Conservation (phyloP, 1,139 yeast species). For the Yamadazyma taylorii region DNA sequence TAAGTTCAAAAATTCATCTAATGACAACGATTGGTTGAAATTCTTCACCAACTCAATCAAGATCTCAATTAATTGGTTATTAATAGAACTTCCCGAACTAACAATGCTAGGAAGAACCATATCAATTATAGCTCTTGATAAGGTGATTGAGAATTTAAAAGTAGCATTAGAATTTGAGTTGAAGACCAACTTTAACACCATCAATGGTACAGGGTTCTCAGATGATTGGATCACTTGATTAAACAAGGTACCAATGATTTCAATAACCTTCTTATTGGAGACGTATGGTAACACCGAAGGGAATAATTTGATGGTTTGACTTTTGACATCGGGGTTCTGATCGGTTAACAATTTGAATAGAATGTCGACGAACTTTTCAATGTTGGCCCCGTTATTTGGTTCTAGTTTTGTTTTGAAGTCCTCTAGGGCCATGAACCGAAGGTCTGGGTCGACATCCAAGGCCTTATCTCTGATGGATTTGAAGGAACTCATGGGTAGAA, state of each 20-base stretch:
- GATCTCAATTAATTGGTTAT: slow-evolving; percentile 65
- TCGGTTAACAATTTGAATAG: slow-evolving; percentile 60
- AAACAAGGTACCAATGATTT: slow-evolving; percentile 28
- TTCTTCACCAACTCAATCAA: slow-evolving; percentile 57
- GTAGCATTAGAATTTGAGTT: slow-evolving; percentile 42
- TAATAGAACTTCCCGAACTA: slow-evolving; percentile 20
- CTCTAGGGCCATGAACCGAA: slow-evolving; percentile 83
- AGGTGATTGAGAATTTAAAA: slow-evolving; percentile 18
- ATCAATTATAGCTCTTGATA: slow-evolving; percentile 25
- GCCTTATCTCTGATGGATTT: slow-evolving; percentile 46
- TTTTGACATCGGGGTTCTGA: slow-evolving; percentile 73
- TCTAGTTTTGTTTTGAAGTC: slow-evolving; percentile 58
- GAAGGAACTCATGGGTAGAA: slow-evolving; percentile 23
- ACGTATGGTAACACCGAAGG: slow-evolving; percentile 37
- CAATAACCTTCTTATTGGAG: slow-evolving; percentile 23
- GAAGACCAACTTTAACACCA: slow-evolving; percentile 68
- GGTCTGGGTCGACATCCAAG: slow-evolving; percentile 74
- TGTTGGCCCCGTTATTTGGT: slow-evolving; percentile 23
- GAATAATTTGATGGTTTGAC: slow-evolving; percentile 68
- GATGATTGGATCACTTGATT: slow-evolving; percentile 17
- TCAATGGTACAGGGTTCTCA: slow-evolving; percentile 26
- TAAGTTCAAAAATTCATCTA: slow-evolving; percentile 38
- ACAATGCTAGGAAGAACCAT: slow-evolving; percentile 21
- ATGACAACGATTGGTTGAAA: slow-evolving; percentile 50
- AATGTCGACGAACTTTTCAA: slow-evolving; percentile 47